Conservation (phyloP, 2,329 filamentous ascomycete genomes). For the Colletotrichum melonis region DNA sequence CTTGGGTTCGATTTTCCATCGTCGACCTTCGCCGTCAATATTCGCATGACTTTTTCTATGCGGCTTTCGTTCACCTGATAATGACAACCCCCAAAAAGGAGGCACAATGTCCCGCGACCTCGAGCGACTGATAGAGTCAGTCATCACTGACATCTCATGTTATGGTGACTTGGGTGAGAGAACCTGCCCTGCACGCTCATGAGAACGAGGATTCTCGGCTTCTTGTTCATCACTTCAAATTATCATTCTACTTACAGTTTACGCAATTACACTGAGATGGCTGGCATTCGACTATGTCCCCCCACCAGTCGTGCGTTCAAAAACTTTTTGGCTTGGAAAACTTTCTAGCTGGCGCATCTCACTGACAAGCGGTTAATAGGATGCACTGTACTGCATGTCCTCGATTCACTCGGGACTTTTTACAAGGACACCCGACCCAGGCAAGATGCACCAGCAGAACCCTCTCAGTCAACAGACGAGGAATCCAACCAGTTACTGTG, state of each 20-base stretch:
- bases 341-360: not conserved
- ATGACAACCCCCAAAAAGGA: constrained; percentile 4
- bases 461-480: not conserved
- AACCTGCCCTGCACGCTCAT: not conserved
- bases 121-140: constrained; percentile 35
- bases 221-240: not conserved
- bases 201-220: not conserved
- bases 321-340: not conserved
- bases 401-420: constrained; percentile 25
- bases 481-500: constrained; percentile 27
- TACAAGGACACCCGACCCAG: constrained; percentile 17
- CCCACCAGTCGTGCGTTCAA: not conserved
- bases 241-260: not conserved
- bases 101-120: constrained; percentile 34
- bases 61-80: not conserved
- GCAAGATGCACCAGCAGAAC: not conserved
- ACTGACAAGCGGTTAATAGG: constrained; percentile 24
- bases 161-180: constrained; percentile 36
- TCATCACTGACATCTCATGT: constrained; percentile 37
- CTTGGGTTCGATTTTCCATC: constrained; percentile 27
- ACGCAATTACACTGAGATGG: not conserved
- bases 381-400: constrained; percentile 32
- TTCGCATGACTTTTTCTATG: not conserved
- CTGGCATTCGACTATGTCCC: not conserved
- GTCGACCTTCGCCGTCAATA: constrained; percentile 12